Evolutionary conservation across 352 stramenopile genomes (phyloP), one percentile per base, ranked within the genome.

Genomic region (Pythium plurisporium): DNA sequence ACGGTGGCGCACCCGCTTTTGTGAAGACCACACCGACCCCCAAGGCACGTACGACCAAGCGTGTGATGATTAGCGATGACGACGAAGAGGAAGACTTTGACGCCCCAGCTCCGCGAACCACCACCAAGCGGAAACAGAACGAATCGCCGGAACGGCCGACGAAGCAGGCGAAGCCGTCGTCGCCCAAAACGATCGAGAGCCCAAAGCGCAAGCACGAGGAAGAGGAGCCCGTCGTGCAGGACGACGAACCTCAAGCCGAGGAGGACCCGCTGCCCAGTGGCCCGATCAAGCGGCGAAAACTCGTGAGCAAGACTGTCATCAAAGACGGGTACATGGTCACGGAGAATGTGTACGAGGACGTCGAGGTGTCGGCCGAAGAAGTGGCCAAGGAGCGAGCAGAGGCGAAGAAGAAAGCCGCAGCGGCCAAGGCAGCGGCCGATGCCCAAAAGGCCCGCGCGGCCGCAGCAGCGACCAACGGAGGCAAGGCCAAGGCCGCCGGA

Each of bases 251-350:
- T 1, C 52, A 66, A 29, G 55, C 49, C 5, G 70, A 82, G 29
- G 66, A 74, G 22, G 70, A 79, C 17, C 27, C 43, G 14, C 50
- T 65, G 29, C 59, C 67, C 34, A 62, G 49, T 25, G 59, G 52
- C 15, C 51, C 56, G 17, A 46, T 86, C 27, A 90, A 80, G 55
- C 70, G 79, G n/a, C 67, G 71, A 10, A 60, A 86, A 42, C 55
- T 83, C 15, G 71, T 89, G 31, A 78, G 63, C 31, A 94, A 88
- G 64, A 89, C 81, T 47, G 88, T 94, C 59, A 90, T 86, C 43
- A 77, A 90, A 25, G 61, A 88, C 45, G 83, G 83, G 23, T 94
- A 94, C 71, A 94, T 94, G 83, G 79, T 90, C 26, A 94, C 81
- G 26, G 83, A 94, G 64, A 86, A 86, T 43, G 69, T 65, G 34